A percentile compares a stretch with the other conserved stretches of the same genome.
These are phyloP conservation scores for Phytophthora crassamura DNA, from an alignment of 352 stramenopile species.

Conservation along the genomic window DNA sequence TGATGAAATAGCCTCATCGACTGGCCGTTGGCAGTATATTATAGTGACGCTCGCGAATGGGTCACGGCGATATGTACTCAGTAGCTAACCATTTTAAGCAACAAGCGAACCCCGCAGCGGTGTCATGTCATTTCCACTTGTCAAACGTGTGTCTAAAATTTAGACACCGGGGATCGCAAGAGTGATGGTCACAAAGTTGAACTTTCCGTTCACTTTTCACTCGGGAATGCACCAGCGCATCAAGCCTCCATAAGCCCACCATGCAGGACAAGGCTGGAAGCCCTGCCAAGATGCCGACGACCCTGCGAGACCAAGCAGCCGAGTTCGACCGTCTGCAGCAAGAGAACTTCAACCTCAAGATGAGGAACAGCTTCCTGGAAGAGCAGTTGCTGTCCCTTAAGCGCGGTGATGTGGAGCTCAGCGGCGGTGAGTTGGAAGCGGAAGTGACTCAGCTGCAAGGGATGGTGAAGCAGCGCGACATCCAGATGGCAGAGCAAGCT, in stretches of 20 bases:
- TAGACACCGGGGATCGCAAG: no score
- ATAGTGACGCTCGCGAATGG: conserved; percentile 21
- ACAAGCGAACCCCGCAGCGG: conserved; percentile 12
- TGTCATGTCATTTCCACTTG: not conserved
- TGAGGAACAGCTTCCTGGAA: conserved; percentile 45
- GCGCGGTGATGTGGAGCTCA: not conserved
- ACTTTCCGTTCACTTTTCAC: not conserved
- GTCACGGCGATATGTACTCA: conserved; percentile 23
- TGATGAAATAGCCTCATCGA: conserved; percentile 18
- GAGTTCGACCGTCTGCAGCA: conserved; percentile 17
- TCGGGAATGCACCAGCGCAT: not conserved
- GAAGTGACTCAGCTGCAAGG: conserved; percentile 9
- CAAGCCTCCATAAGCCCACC: not conserved
- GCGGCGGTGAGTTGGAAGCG: conserved; percentile 1
- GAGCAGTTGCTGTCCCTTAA: conserved; percentile 23
- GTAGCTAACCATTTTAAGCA: conserved; percentile 27
- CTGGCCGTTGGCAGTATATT: conserved; percentile 20
- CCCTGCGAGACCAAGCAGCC: conserved; percentile 14
- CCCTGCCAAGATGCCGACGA: not conserved
- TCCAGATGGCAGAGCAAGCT: not conserved
- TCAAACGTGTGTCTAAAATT: not conserved
- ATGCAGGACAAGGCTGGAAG: not conserved
- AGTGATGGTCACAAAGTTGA: conserved; percentile 4
- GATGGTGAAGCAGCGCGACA: not conserved
- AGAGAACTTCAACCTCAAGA: conserved; percentile 42